A percentile compares a stretch with the other conserved stretches of the same genome.
Evolutionary conservation across 73 alveolate genomes (phyloP).

Genomic region (Paramecium sexaurelia): DNA sequence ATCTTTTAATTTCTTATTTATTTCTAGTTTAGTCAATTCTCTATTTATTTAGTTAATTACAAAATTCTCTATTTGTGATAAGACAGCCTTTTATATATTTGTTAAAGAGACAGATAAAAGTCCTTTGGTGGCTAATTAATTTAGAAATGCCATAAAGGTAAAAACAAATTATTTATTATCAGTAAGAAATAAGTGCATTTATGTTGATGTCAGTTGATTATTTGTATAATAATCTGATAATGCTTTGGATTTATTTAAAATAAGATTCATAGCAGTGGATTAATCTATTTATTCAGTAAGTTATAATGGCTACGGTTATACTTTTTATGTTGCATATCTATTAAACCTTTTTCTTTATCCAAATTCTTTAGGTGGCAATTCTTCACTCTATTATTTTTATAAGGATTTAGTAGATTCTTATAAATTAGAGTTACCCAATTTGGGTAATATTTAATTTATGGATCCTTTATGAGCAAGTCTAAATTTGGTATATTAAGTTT

Average conservation of each 20-base stretch:
- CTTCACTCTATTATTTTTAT: background rate
- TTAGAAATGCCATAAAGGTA: constrained; percentile 23
- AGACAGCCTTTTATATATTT: background rate
- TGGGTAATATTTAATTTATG: background rate
- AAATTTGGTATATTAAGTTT: constrained; percentile 37
- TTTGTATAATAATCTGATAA: constrained; percentile 5
- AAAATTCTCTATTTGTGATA: constrained; percentile 5
- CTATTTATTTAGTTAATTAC: background rate
- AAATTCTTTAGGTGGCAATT: background rate
- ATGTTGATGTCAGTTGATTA: background rate
- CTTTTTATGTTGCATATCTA: constrained; percentile 29
- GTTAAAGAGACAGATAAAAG: background rate
- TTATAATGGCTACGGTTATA: background rate
- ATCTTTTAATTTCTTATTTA: background rate
- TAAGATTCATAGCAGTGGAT: background rate
- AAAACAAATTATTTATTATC: constrained; percentile 14
- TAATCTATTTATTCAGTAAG: background rate
- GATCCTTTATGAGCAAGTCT: constrained; percentile 12
- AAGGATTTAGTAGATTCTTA: background rate
- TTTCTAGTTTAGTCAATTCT: background rate
- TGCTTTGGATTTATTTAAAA: background rate
- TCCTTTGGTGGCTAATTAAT: background rate
- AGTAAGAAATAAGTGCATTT: background rate
- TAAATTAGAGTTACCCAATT: background rate
- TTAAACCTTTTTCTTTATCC: background rate